A percentile compares a stretch with the other conserved stretches of the same genome.
Evolutionary conservation across 2,329 filamentous ascomycete species (phyloP).

Genomic region (Sporothrix pallida): DNA sequence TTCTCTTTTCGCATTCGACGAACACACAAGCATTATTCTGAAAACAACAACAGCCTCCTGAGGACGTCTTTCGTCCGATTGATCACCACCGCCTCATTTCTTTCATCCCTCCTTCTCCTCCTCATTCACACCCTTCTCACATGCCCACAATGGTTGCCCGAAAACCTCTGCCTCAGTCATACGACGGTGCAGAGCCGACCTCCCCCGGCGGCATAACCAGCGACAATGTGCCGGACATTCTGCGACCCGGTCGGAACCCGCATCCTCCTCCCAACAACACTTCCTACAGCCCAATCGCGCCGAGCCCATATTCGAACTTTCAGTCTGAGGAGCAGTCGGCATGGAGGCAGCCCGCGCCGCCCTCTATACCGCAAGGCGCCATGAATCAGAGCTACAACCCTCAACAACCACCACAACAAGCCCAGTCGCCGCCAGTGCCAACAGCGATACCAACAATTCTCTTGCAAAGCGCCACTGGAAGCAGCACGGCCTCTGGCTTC

Average conservation of each 20-base stretch:
- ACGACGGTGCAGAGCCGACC: slow-evolving; percentile 40
- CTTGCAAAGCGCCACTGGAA: slow-evolving; percentile 41
- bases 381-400: not conserved
- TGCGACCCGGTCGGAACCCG: slow-evolving; percentile 44
- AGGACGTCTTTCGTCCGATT: slow-evolving; percentile 14
- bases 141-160: slow-evolving; percentile 50
- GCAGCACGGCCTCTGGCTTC: slow-evolving; percentile 32
- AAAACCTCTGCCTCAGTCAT: slow-evolving; percentile 48
- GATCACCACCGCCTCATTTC: not conserved
- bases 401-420: slow-evolving; percentile 14
- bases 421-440: slow-evolving; percentile 13
- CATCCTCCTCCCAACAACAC: not conserved
- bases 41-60: not conserved
- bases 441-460: slow-evolving; percentile 45
- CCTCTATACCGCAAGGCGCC: not conserved
- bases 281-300: not conserved
- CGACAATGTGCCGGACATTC: slow-evolving; percentile 43
- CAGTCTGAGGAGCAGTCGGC: slow-evolving; percentile 46
- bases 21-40: too few species aligned
- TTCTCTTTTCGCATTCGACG: not conserved
- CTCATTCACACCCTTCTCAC: not conserved
- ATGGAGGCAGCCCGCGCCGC: slow-evolving; percentile 42
- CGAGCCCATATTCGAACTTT: slow-evolving; percentile 40
- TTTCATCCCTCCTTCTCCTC: not conserved
- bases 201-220: not conserved